phyloP scores from a whole-genome alignment of 768 basidiomycete genomes.

The Porphyrellus cyaneotinctus region DNA sequence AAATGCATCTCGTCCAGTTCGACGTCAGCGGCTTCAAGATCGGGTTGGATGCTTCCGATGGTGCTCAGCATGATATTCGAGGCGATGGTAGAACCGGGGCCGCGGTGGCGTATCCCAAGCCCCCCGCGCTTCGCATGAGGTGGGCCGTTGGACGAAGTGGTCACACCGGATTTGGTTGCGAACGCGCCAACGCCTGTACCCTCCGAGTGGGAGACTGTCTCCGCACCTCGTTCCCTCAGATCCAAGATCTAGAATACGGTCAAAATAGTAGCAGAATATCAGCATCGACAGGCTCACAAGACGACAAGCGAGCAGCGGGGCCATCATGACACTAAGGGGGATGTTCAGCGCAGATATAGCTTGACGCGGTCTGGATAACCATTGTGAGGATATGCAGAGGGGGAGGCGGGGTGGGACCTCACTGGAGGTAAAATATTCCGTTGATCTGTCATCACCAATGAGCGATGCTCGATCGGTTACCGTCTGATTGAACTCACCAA shows the following conservation, averaged over 20 bases:
- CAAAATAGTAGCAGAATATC: not conserved
- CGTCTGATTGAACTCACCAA: slow-evolving; percentile 37
- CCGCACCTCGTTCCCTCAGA: slow-evolving; percentile 75
- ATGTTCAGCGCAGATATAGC: slow-evolving; percentile 82
- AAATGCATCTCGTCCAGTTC: slow-evolving; percentile 54
- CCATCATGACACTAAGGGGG: slow-evolving; percentile 80
- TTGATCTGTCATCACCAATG: slow-evolving; percentile 46
- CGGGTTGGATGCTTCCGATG: slow-evolving; percentile 55
- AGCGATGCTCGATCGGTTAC: slow-evolving; percentile 1
- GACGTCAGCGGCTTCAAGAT: slow-evolving; percentile 48
- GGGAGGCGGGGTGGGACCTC: slow-evolving; percentile 19
- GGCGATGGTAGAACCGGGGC: slow-evolving; percentile 49
- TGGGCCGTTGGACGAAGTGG: slow-evolving; percentile 22
- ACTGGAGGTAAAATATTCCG: slow-evolving; percentile 86
- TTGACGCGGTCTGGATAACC: slow-evolving; percentile 59
- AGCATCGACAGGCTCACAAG: slow-evolving; percentile 42
- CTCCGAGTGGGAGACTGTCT: slow-evolving; percentile 71
- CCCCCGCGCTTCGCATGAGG: slow-evolving; percentile 24
- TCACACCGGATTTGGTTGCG: slow-evolving; percentile 54
- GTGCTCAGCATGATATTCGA: slow-evolving; percentile 64
- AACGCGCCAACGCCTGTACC: slow-evolving; percentile 66
- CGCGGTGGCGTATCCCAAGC: slow-evolving; percentile 49
- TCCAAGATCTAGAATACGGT: slow-evolving; percentile 63
- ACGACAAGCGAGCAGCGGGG: slow-evolving; percentile 74
- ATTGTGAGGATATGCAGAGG: slow-evolving; percentile 8